These are phyloP conservation scores for Sporothrix euskadiensis DNA, from an alignment of 2,329 filamentous ascomycete species.

Conservation along the genomic window DNA sequence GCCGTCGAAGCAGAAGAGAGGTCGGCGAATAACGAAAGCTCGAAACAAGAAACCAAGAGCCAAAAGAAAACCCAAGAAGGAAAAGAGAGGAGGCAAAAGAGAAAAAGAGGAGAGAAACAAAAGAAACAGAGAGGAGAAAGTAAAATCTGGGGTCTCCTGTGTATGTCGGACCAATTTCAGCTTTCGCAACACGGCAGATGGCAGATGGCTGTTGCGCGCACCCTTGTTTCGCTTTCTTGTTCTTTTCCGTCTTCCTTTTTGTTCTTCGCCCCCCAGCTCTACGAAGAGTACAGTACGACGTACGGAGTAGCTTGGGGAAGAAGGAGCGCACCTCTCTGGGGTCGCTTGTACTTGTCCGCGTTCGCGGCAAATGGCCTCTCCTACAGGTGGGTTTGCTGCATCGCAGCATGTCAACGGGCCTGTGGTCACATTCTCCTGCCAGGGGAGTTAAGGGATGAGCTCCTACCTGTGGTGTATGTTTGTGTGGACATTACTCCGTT, in stretches of 20 bases:
- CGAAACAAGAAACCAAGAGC: background rate
- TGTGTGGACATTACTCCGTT: background rate
- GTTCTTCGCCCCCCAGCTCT: background rate
- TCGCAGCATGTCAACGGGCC: background rate
- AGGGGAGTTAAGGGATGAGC: background rate
- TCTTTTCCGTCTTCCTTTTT: conserved; percentile 15
- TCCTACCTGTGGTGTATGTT: background rate
- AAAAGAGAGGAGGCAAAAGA: background rate
- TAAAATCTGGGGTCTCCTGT: background rate
- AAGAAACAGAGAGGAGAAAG: background rate
- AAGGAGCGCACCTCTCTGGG: background rate
- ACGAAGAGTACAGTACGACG: too few relatives aligned
- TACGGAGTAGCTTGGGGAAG: background rate
- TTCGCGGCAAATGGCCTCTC: conserved; percentile 9
- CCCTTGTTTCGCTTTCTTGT: conserved; percentile 6
- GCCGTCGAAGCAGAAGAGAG: background rate
- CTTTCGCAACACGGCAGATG: background rate
- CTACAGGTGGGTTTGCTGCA: background rate
- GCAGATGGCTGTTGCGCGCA: conserved; percentile 14
- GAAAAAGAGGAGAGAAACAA: background rate
- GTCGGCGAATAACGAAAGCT: background rate
- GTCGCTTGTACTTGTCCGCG: conserved; percentile 25
- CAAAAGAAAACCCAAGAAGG: background rate
- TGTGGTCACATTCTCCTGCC: background rate
- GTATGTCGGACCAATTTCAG: conserved; percentile 13